Base-by-base conservation (phyloP, 2,329 filamentous ascomycete genomes). In the Microsporum ferrugineum region DNA sequence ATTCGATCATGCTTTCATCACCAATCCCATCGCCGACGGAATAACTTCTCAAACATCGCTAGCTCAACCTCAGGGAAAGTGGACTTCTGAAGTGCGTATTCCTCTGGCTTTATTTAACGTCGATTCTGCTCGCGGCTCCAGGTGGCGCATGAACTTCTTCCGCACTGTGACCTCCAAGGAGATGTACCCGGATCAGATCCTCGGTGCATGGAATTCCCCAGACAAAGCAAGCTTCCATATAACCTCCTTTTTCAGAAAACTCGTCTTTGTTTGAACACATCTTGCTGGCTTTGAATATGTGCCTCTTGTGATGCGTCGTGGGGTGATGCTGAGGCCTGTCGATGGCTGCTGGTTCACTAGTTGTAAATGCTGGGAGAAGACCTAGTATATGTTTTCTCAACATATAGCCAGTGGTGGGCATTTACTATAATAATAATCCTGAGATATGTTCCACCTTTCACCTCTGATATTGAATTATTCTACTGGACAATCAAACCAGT, bases 131-230 rank as follows among this genome's bases (percentile, higher is more conserved):
- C 68, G 70, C 63, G 76, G 76, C 27, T 80, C 77, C 0, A 59
- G 71, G 63, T 81, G 79, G 79, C 72, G 79, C 61, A 80, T 80
- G 78, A 80, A 81, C 66, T 81, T 81, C 64, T 78, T 81, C 68
- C 73, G 79, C 51, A 80, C 77, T 2, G 68, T 79, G 34, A 77
- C 76, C 2, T 71, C 72, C 31, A 73, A 73, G 0, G 68, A 71
- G 0, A 78, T 71, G 6, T 80, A 72, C 64, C 78, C 79, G 0
- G 70, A 62, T 2, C 64, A 65, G 47, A 38, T 58, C 5, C 38
- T 65, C 36, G 64, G 64, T 36, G 78, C 72, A 5, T 81, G 79
- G 79, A 79, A 68, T 62, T 71, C 75, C 1, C 76, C 78, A 0
- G 68, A 78, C 62, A 68, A 75, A 66, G 72, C 77, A 0, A 80